phyloP scores from a whole-genome alignment of 2,329 filamentous ascomycete genomes.

The Samsoniella hepiali region DNA sequence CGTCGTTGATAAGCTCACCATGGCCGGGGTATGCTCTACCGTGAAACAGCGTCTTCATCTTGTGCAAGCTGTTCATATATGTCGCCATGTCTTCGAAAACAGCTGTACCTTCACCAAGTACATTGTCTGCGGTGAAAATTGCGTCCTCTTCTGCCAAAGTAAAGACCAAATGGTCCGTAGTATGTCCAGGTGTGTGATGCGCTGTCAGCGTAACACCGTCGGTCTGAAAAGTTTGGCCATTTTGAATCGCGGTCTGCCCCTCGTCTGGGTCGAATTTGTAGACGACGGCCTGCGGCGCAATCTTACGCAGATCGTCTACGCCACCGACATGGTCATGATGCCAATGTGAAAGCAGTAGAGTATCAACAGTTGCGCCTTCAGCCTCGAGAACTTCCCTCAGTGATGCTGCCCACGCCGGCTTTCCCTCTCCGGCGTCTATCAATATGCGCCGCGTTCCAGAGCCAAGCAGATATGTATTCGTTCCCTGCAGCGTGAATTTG shows the following conservation, averaged over 20 bases:
- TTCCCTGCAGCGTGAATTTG: conserved; percentile 74
- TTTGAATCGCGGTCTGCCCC: conserved; percentile 42
- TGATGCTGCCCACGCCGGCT: conserved; percentile 65
- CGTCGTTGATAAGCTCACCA: conserved; percentile 73
- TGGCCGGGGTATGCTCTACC: conserved; percentile 85
- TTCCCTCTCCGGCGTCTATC: conserved; percentile 87
- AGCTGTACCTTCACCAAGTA: conserved; percentile 80
- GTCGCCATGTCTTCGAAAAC: conserved; percentile 74
- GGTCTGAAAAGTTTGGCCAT: conserved; percentile 53
- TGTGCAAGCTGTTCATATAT: conserved; percentile 67
- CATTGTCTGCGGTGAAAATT: conserved; percentile 86
- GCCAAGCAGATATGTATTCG: conserved; percentile 93
- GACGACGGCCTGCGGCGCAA: conserved; percentile 61
- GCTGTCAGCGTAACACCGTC: conserved; percentile 67
- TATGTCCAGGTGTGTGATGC: conserved; percentile 64
- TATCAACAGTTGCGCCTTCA: conserved; percentile 66
- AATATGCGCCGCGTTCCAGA: conserved; percentile 70
- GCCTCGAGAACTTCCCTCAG: conserved; percentile 62
- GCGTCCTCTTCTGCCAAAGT: conserved; percentile 74
- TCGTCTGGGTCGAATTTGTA: conserved; percentile 62
- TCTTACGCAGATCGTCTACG: conserved; percentile 61
- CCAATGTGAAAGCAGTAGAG: conserved; percentile 84
- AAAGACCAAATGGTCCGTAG: conserved; percentile 77
- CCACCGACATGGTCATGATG: conserved; percentile 84
- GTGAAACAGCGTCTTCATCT: conserved; percentile 63